phyloP scores from a whole-genome alignment of 768 basidiomycete species.

The Collybia sordida region DNA sequence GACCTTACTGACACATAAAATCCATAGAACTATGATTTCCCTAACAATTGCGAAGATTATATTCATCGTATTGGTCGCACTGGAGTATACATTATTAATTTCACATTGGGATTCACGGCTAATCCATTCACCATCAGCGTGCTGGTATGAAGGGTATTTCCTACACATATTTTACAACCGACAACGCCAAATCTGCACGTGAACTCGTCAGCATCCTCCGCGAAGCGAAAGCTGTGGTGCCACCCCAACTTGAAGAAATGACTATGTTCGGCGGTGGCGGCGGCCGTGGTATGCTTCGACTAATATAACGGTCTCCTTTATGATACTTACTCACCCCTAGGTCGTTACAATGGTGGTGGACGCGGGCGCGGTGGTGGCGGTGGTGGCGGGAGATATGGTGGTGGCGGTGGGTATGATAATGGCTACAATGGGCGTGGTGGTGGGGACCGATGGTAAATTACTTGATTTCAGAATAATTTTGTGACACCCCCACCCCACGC shows the following conservation, averaged over 20 bases:
- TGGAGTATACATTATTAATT: slow-evolving; percentile 55
- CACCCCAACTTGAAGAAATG: slow-evolving; percentile 94
- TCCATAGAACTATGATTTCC: slow-evolving; percentile 93
- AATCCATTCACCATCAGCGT: slow-evolving; percentile 47
- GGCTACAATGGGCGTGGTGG: slow-evolving; percentile 40
- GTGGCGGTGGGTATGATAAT: slow-evolving; percentile 42
- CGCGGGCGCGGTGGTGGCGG: slow-evolving; percentile 44
- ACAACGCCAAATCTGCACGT: slow-evolving; percentile 92
- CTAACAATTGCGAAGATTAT: slow-evolving; percentile 97
- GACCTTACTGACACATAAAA: slow-evolving; percentile 8
- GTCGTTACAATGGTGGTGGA: slow-evolving; percentile 59
- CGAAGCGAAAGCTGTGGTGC: slow-evolving; percentile 84
- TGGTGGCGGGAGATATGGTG: slow-evolving; percentile 42
- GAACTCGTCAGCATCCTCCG: slow-evolving; percentile 85
- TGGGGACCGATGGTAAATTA: slow-evolving; percentile 27
- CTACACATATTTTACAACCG: slow-evolving; percentile 96
- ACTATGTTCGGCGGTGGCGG: slow-evolving; percentile 82
- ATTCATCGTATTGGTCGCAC: slow-evolving; percentile 99
- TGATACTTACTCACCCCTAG: slow-evolving; percentile 31
- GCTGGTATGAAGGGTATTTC: slow-evolving; percentile 90
- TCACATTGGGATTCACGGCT: background rate
- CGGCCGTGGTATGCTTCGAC: slow-evolving; percentile 47
- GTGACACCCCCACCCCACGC: background rate
- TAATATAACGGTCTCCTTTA: background rate
- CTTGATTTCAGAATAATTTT: background rate